Percentiles rank a stretch among this genome's conserved stretches.
Evolutionary conservation across 2,329 filamentous ascomycete species (phyloP).

Genomic region (Ceratocystis destructans): DNA sequence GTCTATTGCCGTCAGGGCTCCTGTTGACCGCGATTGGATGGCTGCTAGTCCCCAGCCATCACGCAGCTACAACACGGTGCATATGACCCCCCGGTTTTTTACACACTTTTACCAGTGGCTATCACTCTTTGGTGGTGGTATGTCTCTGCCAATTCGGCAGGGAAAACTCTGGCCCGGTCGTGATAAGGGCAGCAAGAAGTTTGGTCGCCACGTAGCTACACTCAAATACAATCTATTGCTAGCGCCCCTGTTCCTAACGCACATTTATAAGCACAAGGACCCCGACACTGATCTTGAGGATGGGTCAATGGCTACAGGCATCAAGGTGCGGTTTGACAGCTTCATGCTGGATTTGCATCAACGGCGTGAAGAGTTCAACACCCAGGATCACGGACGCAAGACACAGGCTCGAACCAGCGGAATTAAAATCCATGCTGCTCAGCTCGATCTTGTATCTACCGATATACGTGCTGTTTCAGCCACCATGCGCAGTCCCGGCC

Average conservation of each 20-base stretch:
- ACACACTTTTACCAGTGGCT: slow-evolving; percentile 98
- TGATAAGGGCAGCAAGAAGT: slow-evolving; percentile 97
- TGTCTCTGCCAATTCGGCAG: slow-evolving; percentile 89
- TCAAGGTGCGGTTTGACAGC: slow-evolving; percentile 90
- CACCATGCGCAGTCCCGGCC: slow-evolving; percentile 51
- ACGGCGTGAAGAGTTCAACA: slow-evolving; percentile 80
- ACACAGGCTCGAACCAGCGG: slow-evolving; percentile 71
- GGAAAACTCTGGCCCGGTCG: slow-evolving; percentile 80
- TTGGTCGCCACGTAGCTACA: slow-evolving; percentile 89
- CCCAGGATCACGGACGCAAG: slow-evolving; percentile 60
- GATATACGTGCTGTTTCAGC: slow-evolving; percentile 91
- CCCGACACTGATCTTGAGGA: slow-evolving; percentile 66
- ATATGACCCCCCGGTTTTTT: slow-evolving; percentile 89
- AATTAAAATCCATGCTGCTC: slow-evolving; percentile 91
- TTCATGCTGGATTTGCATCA: slow-evolving; percentile 97
- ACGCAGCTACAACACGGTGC: slow-evolving; percentile 89
- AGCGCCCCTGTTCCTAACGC: slow-evolving; percentile 84
- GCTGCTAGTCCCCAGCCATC: slow-evolving; percentile 61
- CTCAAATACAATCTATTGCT: slow-evolving; percentile 94
- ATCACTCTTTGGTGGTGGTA: slow-evolving; percentile 86
- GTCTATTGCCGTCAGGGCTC: slow-evolving; percentile 80
- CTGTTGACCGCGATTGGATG: slow-evolving; percentile 75
- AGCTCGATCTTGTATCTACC: slow-evolving; percentile 79
- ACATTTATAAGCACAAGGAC: slow-evolving; percentile 98
- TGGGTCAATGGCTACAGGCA: slow-evolving; percentile 78